phyloP scores from a whole-genome alignment of 1,284 basidiomycete genomes.

The Microbotryum silenes-acaulis region DNA sequence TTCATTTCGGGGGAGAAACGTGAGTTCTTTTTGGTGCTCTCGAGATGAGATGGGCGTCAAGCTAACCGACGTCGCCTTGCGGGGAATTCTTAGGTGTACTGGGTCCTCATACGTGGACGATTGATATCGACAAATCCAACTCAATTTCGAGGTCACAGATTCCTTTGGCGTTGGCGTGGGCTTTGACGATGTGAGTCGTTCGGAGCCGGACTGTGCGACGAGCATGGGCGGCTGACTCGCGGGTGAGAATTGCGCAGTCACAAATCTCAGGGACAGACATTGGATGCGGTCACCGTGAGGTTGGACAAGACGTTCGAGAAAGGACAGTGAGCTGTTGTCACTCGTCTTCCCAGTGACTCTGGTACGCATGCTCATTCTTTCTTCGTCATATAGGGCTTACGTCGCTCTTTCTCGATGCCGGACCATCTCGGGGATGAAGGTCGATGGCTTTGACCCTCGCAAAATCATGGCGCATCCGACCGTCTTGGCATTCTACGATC shows the following conservation, averaged over 20 bases:
- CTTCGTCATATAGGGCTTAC: constrained; percentile 13
- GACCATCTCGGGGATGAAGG: constrained; percentile 22
- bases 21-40: not conserved
- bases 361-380: not conserved
- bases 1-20: constrained; percentile 25
- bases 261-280: constrained; percentile 28
- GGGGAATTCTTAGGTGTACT: constrained; percentile 7
- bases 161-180: constrained; percentile 31
- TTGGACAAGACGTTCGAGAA: constrained; percentile 24
- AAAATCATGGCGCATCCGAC: constrained; percentile 22
- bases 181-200: not conserved
- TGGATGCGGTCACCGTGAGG: constrained; percentile 26
- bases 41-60: not conserved
- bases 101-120: constrained; percentile 29
- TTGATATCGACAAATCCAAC: constrained; percentile 30
- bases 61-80: no score
- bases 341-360: not conserved
- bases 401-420: constrained; percentile 28
- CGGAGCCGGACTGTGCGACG: no score
- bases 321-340: constrained; percentile 19
- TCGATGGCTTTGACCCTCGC: constrained; percentile 22
- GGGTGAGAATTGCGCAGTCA: constrained; percentile 8
- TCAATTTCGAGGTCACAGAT: constrained; percentile 31
- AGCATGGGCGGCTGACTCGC: not conserved
- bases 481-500: constrained; percentile 22